Evolutionary conservation across 2,329 filamentous ascomycete genomes (phyloP).

Genomic region (Venturia carpophila): DNA sequence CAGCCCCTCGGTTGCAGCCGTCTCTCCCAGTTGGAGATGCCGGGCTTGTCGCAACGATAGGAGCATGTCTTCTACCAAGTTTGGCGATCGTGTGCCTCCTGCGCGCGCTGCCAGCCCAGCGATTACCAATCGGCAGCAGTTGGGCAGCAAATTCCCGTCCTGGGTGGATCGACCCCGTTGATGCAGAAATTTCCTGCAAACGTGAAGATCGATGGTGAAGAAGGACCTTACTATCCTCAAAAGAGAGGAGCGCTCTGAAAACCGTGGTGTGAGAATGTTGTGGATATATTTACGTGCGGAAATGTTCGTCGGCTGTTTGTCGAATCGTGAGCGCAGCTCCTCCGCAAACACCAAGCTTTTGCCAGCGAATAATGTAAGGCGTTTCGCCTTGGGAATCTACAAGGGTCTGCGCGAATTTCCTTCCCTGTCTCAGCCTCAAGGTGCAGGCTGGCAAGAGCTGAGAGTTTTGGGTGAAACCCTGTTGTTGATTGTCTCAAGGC

Average conservation of each 20-base stretch:
- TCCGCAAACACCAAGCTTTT: background rate
- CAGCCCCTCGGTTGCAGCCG: background rate
- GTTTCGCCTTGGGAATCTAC: background rate
- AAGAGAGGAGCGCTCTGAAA: background rate
- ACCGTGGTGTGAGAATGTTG: background rate
- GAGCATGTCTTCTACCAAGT: background rate
- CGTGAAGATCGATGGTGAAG: background rate
- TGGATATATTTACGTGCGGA: background rate
- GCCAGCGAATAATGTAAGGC: background rate
- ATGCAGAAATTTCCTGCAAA: background rate
- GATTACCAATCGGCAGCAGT: background rate
- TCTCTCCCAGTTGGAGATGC: background rate
- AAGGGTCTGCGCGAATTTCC: background rate
- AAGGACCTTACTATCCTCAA: background rate
- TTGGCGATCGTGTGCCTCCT: background rate
- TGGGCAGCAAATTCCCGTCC: background rate
- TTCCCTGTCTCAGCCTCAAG: slow-evolving; percentile 5
- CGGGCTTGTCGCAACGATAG: background rate
- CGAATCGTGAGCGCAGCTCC: background rate
- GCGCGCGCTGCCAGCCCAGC: background rate
- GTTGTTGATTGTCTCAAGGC: no score
- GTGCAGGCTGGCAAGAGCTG: background rate
- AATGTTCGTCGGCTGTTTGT: background rate
- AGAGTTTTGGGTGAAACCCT: background rate
- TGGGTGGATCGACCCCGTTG: background rate